Conservation (phyloP, 768 basidiomycete species). For the Plicaturopsis crispa region DNA sequence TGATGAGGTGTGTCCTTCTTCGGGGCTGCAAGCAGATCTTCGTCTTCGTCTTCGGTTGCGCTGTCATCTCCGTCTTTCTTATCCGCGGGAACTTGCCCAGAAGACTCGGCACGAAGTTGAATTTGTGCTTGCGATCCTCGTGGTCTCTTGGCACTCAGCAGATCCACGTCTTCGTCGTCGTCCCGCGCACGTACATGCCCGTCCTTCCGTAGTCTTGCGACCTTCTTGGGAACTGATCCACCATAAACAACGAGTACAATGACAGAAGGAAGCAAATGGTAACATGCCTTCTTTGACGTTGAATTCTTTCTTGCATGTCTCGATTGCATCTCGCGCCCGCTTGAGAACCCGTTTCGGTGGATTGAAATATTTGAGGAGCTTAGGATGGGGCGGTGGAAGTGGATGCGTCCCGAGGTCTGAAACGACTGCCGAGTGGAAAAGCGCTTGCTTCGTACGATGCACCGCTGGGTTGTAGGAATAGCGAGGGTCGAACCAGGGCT, state of each 20-base stretch:
- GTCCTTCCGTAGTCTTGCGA: slow-evolving; percentile 48
- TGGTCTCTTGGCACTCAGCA: slow-evolving; percentile 34
- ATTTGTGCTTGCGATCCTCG: slow-evolving; percentile 12
- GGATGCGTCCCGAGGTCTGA: slow-evolving; percentile 67
- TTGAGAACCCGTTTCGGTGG: slow-evolving; percentile 67
- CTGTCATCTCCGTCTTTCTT: slow-evolving; percentile 25
- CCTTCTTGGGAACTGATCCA: slow-evolving; percentile 54
- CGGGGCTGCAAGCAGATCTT: slow-evolving; percentile 16
- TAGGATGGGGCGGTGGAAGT: slow-evolving; percentile 80
- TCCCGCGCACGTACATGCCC: slow-evolving; percentile 55
- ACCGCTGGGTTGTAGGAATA: slow-evolving; percentile 85
- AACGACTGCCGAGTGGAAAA: slow-evolving; percentile 81
- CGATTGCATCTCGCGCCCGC: slow-evolving; percentile 44
- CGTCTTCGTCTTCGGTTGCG: slow-evolving; percentile 46
- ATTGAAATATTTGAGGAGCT: slow-evolving; percentile 77
- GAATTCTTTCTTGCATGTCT: slow-evolving; percentile 57
- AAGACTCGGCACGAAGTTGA: slow-evolving; percentile 5
- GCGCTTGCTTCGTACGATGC: slow-evolving; percentile 88
- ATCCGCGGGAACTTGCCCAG: slow-evolving; percentile 1
- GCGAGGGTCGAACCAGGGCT: slow-evolving; percentile 70
- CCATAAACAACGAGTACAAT: background rate
- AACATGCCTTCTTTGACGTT: slow-evolving; percentile 70
- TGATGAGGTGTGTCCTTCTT: slow-evolving; percentile 8
- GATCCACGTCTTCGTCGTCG: slow-evolving; percentile 47
- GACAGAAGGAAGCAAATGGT: background rate